Evolutionary conservation across 371 early-diverging fungal species (phyloP), one percentile per base, ranked within the genome.

Genomic region (Gilbertella persicaria): DNA sequence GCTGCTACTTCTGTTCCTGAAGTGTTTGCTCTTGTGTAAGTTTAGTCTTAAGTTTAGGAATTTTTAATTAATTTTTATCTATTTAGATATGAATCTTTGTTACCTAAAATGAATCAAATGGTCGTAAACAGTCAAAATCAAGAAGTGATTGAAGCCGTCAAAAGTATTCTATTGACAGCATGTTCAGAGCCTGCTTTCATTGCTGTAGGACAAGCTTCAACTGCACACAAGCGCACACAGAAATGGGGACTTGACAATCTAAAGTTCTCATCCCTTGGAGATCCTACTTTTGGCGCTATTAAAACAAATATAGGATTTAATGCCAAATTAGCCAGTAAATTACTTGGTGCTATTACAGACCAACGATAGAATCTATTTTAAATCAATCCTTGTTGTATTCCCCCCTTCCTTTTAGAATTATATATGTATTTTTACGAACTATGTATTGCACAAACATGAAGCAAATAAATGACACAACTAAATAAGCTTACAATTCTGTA

Each of bases 31-130:
- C 67, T 90, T 21, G 79, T 92, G 88, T 90, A 84, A 79, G 83
- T 75, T 29, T 30, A 19, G 7, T 26, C 1, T 17, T 20, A 24
- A 36, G 46, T 26, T 5, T 5, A 9, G 2, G 1, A 28, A 5
- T 12, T 51, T 10, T 25, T n/a, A 28, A 7, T 39, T 16, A 29
- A 13, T 35, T 36, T 38, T n/a, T 37, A 3, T 38, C 5, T 38
- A 24, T 37, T 12, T 56, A 84, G 86, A 7, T 90, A 90, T 46
- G 89, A 89, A 44, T 74, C 78, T 2, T 69, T 92, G 6, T 59
- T 88, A n/a, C 87, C 89, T 8, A 86, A 88, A 53, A 87, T 92
- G 87, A 85, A 85, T 45, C 86, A 86, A 58, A 83, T 89, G 44
- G 73, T 93, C 16, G 71, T 79, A 21, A 86, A 78, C 33, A 84